Conservation (phyloP, 148 eudicot species). For the Amaranthus palmeri region DNA sequence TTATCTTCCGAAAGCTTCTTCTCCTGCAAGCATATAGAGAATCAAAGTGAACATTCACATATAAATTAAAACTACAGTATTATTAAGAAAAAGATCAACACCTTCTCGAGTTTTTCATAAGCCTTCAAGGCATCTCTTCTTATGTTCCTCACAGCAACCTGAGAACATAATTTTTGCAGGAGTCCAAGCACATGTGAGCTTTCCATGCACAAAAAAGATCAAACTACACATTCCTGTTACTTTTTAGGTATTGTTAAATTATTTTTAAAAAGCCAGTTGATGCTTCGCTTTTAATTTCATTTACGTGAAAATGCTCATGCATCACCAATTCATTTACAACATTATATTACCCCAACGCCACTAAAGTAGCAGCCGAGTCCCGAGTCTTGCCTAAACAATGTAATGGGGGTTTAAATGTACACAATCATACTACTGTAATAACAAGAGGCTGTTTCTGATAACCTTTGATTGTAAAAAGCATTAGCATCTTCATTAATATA, state of each 20-base stretch:
- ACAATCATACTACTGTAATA: too few species aligned
- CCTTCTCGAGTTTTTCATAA: slow-evolving; percentile 94
- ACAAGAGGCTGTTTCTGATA: too few species aligned
- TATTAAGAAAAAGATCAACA: slow-evolving; percentile 21
- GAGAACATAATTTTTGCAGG: neutral
- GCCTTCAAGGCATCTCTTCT: slow-evolving; percentile 94
- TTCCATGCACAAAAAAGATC: neutral
- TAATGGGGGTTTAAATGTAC: too few species aligned
- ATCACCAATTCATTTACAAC: neutral
- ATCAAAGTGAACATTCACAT: neutral
- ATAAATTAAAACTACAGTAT: neutral
- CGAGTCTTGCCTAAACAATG: too few species aligned
- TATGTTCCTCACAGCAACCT: slow-evolving; percentile 93
- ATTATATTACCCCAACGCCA: too few species aligned
- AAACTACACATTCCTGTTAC: neutral
- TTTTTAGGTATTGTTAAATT: neutral
- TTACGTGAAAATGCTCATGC: neutral
- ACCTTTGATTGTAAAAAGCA: too few species aligned
- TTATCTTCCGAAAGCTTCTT: slow-evolving; percentile 94
- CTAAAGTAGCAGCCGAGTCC: too few species aligned
- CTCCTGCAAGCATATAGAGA: slow-evolving; percentile 50
- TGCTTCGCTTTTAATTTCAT: neutral
- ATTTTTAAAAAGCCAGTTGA: neutral
- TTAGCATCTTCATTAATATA: too few species aligned
- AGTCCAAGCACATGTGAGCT: neutral